Evolutionary conservation across 257 asterid species (phyloP), one percentile per base, ranked within the genome.

Genomic region (Solanum neorickii): DNA sequence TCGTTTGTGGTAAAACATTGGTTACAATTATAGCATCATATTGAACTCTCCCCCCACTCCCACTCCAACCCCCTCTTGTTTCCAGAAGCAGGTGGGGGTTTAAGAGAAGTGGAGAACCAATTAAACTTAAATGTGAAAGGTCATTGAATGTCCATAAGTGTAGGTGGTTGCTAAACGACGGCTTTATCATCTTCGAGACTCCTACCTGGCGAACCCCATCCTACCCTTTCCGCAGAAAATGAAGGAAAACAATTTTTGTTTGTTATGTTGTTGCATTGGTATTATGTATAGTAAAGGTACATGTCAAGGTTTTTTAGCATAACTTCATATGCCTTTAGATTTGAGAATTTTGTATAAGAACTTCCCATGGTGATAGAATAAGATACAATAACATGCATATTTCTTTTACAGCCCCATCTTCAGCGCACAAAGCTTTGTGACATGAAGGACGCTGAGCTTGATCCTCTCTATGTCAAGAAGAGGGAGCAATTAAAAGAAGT

Each of bases 391-490:
- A 78, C 77, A 27, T 23, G 39, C 56, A 82, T 88, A 76, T 85
- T 62, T 72, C 87, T 88, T 88, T 52, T 87, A 86, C 98, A 97
- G 99, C 99, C 99, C 85, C 99, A 97, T 92, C 94, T 97, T 86
- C 98, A 87, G 88, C 96, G 99, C 84, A 97, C 99, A 86, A 95
- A 95, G 92, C 99, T 97, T 86, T 97, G 99, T 92, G 99, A 97
- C 84, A 5, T 97, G 97, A 95, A 93, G 87, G 99, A 97, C 88
- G 91, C 87, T 84, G 99, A 97, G 83, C 98, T 97, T 56, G 99
- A 97, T 87, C 93, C 98, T 39, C n/a, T 85, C 16, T 97, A 97
- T 77, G 94, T 97, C 83, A 91, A 92, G 92, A 97, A 89, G 95
- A 91, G 99, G 92, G 98, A 96, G 29, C 90, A 90, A 90, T 91